A percentile compares a stretch with the other conserved stretches of the same genome.
Conservation (phyloP, 2,329 filamentous ascomycete genomes). For the Alternaria alternata region DNA sequence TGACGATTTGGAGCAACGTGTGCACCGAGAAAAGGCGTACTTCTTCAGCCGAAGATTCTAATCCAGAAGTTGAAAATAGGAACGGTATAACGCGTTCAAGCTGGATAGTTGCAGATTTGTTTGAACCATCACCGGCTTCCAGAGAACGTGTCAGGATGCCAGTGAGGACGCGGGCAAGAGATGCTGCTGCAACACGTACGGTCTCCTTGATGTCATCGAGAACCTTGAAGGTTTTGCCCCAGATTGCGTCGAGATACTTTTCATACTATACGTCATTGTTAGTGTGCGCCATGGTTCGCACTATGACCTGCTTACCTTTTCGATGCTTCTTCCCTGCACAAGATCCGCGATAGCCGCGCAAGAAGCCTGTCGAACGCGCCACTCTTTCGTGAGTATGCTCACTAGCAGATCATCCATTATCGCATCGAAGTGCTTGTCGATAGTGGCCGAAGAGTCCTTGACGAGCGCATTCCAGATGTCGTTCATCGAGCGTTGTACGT, state of each 20-base stretch:
- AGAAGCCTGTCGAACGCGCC: conserved; percentile 90
- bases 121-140: conserved; percentile 74
- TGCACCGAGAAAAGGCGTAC: conserved; percentile 81
- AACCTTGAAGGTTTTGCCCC: conserved; percentile 86
- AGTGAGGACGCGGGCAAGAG: conserved; percentile 83
- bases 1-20: conserved; percentile 87
- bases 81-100: conserved; percentile 89
- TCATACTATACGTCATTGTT: conserved; percentile 68
- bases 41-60: conserved; percentile 88
- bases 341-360: conserved; percentile 90
- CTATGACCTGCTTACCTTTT: conserved; percentile 44
- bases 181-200: conserved; percentile 81
- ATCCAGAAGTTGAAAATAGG: conserved; percentile 83
- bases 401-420: conserved; percentile 89
- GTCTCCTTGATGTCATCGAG: conserved; percentile 95
- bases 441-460: conserved; percentile 79
- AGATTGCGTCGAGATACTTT: conserved; percentile 83
- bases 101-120: conserved; percentile 77
- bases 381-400: conserved; percentile 88
- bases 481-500: conserved; percentile 94
- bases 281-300: not conserved
- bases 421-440: conserved; percentile 83
- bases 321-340: conserved; percentile 75
- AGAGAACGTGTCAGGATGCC: conserved; percentile 85
- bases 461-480: conserved; percentile 98